Evolutionary conservation across 2,329 filamentous ascomycete genomes (phyloP), one percentile per base, ranked within the genome.

Genomic region (Aspergillus tubingensis): DNA sequence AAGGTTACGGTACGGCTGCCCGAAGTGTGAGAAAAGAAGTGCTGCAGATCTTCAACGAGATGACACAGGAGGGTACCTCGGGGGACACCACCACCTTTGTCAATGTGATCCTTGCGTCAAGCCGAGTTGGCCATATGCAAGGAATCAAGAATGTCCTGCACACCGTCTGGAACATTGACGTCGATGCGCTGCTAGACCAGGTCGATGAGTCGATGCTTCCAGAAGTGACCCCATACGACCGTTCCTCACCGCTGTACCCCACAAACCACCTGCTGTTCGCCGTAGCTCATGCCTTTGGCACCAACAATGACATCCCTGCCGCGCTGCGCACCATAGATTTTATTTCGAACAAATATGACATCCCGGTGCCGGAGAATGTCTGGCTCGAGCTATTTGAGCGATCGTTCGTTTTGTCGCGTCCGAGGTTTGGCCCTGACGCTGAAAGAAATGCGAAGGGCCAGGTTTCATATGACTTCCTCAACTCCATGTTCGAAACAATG

Each of bases 361-460:
- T 94, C 23, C 63, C 77, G 1, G 85, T 94, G 39, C 76, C 85
- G 0, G 67, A 71, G 6, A 70, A 80, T 5, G 80, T 86, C 17
- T 94, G 91, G 91, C 80, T 81, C 7, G 84, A 88, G 57, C 75
- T 94, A 2, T 78, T 93, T 15, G 81, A 86, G 62, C 91, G 89
- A 84, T 83, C 88, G 0, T 88, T 86, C 67, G 78, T 90, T 8
- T 79, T 87, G 43, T 78, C 81, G 3, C 72, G 77, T 72, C 62
- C 78, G 69, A 44, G 79, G 75, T 59, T 76, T 74, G 51, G 73
- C 67, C 38, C 62, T 62, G 51, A 76, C 65, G 57, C 59, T 75
- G 44, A 65, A 51, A 60, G 69, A 30, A 62, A 65, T 43, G 52
- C 38, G 6, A 53, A 65, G 10, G 77, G 74, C 48, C 58, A 72